phyloP scores from a whole-genome alignment of 805 yeast species.

The Saccharomycopsis fibuligera region DNA sequence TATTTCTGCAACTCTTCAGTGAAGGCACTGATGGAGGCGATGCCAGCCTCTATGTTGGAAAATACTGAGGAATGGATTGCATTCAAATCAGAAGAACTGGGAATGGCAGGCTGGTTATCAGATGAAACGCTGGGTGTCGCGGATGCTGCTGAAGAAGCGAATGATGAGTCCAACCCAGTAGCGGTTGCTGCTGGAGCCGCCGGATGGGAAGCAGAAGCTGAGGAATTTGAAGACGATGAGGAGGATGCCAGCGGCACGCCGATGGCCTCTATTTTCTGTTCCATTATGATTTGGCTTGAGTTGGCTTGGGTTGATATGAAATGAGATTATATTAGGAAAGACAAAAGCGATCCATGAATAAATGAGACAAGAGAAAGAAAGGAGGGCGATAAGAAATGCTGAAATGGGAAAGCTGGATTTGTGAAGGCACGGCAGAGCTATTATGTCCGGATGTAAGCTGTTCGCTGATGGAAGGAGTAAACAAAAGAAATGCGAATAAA shows the following conservation, averaged over 20 bases:
- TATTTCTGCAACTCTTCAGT: slow-evolving; percentile 20
- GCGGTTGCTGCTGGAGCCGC: not conserved
- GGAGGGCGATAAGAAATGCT: too few species aligned
- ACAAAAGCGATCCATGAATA: too few species aligned
- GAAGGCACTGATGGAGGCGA: not conserved
- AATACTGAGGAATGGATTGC: not conserved
- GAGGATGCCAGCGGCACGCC: not conserved
- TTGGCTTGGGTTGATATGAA: not conserved
- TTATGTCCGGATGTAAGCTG: too few species aligned
- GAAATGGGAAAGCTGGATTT: too few species aligned
- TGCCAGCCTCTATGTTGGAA: not conserved
- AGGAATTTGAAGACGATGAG: not conserved
- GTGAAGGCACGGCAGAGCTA: too few species aligned
- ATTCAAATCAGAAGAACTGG: not conserved
- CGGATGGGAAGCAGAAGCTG: not conserved
- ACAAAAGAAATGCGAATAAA: too few species aligned
- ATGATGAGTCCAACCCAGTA: not conserved
- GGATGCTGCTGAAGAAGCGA: not conserved
- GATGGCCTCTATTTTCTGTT: not conserved
- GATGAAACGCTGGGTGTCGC: not conserved
- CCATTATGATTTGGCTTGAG: not conserved
- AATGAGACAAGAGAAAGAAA: too few species aligned
- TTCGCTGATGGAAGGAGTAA: too few species aligned
- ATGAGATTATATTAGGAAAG: too few species aligned
- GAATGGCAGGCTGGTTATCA: not conserved